Evolutionary conservation across 164 flowering plant species (phyloP), one percentile per base, ranked within the genome.

Genomic region (Echeveria elegans): DNA sequence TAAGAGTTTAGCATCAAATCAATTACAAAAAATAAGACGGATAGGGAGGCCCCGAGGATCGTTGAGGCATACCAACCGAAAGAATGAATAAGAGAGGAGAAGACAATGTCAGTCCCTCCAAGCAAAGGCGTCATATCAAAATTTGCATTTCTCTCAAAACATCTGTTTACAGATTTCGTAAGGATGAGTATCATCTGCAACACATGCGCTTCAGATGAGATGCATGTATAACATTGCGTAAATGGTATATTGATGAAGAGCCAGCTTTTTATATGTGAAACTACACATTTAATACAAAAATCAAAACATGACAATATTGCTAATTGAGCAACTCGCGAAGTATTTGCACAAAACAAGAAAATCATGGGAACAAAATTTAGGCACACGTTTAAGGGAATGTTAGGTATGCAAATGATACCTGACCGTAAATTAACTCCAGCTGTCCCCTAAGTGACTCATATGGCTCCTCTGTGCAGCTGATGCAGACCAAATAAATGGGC

Each of bases 41-140:
- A 28, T 32, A 56, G 1, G n/a, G n/a, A n/a, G n/a, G n/a, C 12
- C 59, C 40, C 19, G 72, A 32, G 56, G 73, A 37, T 69, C 15
- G 69, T 41, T 72, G 69, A 66, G 60, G 75, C 89, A 64, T 75
- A 95, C 99, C 99, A 85, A 73, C 90, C 83, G 71, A 90, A 95
- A 67, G 94, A 84, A 77, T 88, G 99, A 76, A 95, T 87, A 41
- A 95, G 88, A 72, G 99, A 92, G 18, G 99, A 92, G 82, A 92
- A 95, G 68, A 95, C 96, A 78, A 70, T 83, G 75, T 95, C 97
- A 64, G 99, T 95, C 74, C 99, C 99, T 56, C 97, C 94, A 74
- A 95, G 96, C 85, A 95, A 78, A 37, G 94, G 90, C 72, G 96
- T 90, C 99, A 95, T 92, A 75, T 92, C 97, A 75, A 92, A 95